These are phyloP conservation scores for Austroboletus festivus DNA, from an alignment of 768 basidiomycete genomes.

Conservation along the genomic window DNA sequence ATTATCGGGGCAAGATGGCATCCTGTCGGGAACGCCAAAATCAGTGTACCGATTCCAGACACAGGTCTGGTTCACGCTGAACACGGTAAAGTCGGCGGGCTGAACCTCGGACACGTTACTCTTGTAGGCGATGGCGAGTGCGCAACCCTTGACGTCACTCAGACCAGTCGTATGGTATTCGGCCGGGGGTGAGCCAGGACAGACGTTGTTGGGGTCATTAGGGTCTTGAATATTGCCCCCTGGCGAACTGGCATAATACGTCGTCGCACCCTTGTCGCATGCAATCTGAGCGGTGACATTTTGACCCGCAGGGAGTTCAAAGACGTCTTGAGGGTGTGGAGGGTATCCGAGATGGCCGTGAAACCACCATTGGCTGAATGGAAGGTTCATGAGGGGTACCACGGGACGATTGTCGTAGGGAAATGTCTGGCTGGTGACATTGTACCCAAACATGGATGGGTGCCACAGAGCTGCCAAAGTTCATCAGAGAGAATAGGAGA, in stretches of 20 bases:
- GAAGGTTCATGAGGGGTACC: constrained; percentile 35
- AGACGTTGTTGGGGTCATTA: constrained; percentile 48
- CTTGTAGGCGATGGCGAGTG: constrained; percentile 76
- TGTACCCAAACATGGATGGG: constrained; percentile 66
- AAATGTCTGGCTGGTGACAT: constrained; percentile 54
- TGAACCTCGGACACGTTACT: constrained; percentile 51
- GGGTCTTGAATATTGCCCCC: constrained; percentile 52
- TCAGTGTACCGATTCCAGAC: constrained; percentile 70
- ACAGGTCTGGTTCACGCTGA: constrained; percentile 73
- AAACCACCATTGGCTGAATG: constrained; percentile 55
- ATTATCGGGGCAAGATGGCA: constrained; percentile 66
- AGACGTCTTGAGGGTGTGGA: constrained; percentile 53
- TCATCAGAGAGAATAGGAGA: background rate
- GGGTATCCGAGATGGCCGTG: constrained; percentile 58
- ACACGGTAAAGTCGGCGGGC: constrained; percentile 69
- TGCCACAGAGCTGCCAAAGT: constrained; percentile 44
- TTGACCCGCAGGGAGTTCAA: constrained; percentile 58
- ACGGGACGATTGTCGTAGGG: constrained; percentile 65
- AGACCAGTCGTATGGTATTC: constrained; percentile 56
- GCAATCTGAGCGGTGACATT: constrained; percentile 51
- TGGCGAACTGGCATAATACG: constrained; percentile 49
- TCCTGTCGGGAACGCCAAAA: constrained; percentile 60
- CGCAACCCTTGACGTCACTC: constrained; percentile 59
- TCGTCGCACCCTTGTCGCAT: constrained; percentile 60
- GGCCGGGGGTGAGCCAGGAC: constrained; percentile 42